These are phyloP conservation scores for Skeletonema potamos DNA, from an alignment of 108 stramenopile species.

Conservation along the genomic window DNA sequence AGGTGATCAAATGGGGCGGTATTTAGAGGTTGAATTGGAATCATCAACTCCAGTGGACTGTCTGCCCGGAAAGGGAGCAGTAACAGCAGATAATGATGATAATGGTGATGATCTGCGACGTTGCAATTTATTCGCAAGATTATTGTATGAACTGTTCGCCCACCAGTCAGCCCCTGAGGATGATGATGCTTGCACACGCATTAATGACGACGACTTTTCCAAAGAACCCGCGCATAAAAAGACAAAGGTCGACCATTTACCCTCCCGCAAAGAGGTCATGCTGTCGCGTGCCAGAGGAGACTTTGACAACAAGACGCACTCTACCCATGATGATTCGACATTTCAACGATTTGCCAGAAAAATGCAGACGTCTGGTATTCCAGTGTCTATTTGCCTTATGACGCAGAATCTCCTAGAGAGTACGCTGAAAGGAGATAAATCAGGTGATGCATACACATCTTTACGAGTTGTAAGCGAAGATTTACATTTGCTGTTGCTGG, in stretches of 20 bases:
- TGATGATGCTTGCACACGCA: not conserved
- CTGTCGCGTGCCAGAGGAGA: too few species aligned
- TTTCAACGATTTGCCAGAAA: not conserved
- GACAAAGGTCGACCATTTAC: not conserved
- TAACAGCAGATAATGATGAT: not conserved
- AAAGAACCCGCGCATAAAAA: not conserved
- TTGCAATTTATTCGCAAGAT: conserved; percentile 15
- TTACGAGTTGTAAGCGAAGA: not conserved
- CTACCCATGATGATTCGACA: not conserved
- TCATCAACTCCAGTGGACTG: not conserved
- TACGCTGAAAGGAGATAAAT: not conserved
- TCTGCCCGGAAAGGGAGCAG: not conserved
- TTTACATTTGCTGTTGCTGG: conserved; percentile 1
- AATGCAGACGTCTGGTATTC: not conserved
- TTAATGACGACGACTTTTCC: not conserved
- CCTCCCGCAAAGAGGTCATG: not conserved
- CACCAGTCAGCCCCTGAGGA: not conserved
- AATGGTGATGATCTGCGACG: too few species aligned
- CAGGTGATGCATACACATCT: not conserved
- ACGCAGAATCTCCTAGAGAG: conserved; percentile 5
- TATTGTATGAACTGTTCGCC: conserved; percentile 12
- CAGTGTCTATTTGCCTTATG: not conserved
- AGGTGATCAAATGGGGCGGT: not conserved
- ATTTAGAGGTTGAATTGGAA: conserved; percentile 1
- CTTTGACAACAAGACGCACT: too few species aligned